Percentiles rank a stretch among this genome's conserved stretches.
Conservation (phyloP, 2,329 filamentous ascomycete genomes). For the Aspergillus felis region DNA sequence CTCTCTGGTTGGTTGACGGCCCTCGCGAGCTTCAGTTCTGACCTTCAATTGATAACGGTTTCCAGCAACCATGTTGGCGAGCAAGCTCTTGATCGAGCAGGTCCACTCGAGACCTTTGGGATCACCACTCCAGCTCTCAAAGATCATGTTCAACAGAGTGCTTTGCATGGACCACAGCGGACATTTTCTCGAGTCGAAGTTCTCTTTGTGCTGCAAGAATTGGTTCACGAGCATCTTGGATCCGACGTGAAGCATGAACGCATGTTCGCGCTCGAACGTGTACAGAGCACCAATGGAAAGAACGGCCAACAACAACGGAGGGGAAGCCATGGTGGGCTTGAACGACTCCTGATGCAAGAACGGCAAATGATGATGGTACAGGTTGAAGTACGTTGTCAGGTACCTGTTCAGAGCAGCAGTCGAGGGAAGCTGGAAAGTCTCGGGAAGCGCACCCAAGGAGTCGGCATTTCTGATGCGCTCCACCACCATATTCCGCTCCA, state of each 20-base stretch:
- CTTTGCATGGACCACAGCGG: slow-evolving; percentile 98
- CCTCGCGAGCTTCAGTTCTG: slow-evolving; percentile 80
- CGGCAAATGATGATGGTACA: slow-evolving; percentile 95
- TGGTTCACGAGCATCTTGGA: slow-evolving; percentile 97
- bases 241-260: slow-evolving; percentile 94
- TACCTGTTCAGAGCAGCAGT: slow-evolving; percentile 83
- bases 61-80: slow-evolving; percentile 97
- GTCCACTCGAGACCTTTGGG: slow-evolving; percentile 98
- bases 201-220: slow-evolving; percentile 96
- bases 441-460: slow-evolving; percentile 74
- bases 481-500: slow-evolving; percentile 78
- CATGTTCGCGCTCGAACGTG: slow-evolving; percentile 94
- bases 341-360: slow-evolving; percentile 94
- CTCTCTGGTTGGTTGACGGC: slow-evolving; percentile 67
- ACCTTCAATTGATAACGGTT: slow-evolving; percentile 96
- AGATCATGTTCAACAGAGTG: slow-evolving; percentile 96
- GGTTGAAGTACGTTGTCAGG: slow-evolving; percentile 89
- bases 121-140: slow-evolving; percentile 98
- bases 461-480: slow-evolving; percentile 82
- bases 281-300: slow-evolving; percentile 94
- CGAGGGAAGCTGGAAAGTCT: slow-evolving; percentile 83
- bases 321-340: slow-evolving; percentile 71
- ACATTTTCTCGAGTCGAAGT: slow-evolving; percentile 96
- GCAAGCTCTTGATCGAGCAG: slow-evolving; percentile 95
- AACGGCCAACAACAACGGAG: slow-evolving; percentile 80